Evolutionary conservation across 2,329 filamentous ascomycete species (phyloP), one percentile per base, ranked within the genome.

Genomic region (Microdochium nivale): DNA sequence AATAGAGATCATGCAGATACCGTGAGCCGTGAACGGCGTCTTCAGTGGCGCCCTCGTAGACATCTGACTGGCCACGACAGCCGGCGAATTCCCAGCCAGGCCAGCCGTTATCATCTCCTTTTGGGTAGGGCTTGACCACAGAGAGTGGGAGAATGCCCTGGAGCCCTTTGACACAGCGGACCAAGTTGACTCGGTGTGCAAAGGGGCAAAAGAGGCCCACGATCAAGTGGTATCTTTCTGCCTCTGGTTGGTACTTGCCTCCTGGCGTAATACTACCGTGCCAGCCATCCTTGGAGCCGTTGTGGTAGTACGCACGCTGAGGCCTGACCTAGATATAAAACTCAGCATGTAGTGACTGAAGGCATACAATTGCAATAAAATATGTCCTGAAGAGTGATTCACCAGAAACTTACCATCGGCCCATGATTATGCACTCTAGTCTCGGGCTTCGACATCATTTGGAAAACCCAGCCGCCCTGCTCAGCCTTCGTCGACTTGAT

Each of bases 71-170:
- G 5, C 58, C 59, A 11, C 56, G 54, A 11, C 70, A 68, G 2
- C 65, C 65, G 0, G 80, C 76, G 57, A 87, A 86, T 27, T 72
- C 70, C 80, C 80, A 84, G 14, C 80, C 82, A 0, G 79, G 79
- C 78, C 80, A 85, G 32, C 83, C 82, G 8, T 77, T 74, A 19
- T 77, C 72, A 56, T 83, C 75, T 49, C 81, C 82, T 61, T 87
- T 87, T 0, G 84, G 84, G 55, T 86, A 87, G 0, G 83, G 77
- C 56, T 78, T 79, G 1, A 86, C 81, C 3, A 85, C 69, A 1
- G 78, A 81, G 21, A 83, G 59, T 5, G 75, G 70, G 44, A 85
- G 76, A 33, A 78, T 67, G 11, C 73, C 64, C 32, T 76, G 69
- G 2, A 86, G 71, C 32, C 78, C 77, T 59, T 83, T 81, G 48